Conservation (phyloP, 169 alveolate genomes). For the Cryptosporidium tyzzeri region DNA sequence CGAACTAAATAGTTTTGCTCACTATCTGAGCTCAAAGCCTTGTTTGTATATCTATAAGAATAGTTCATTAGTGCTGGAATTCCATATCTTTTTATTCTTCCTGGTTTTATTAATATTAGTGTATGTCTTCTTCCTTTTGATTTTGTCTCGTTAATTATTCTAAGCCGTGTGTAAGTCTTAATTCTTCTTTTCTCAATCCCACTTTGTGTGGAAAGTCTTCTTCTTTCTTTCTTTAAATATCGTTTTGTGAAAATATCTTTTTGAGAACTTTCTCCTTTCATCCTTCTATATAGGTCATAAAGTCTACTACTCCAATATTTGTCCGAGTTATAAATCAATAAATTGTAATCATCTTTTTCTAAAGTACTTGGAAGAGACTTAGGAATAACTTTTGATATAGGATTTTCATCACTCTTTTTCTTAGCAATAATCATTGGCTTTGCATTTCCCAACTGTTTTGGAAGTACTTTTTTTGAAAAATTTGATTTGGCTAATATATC, state of each 20-base stretch:
- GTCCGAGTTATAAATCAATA: background rate
- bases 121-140: conserved; percentile 1
- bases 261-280: conserved; percentile 18
- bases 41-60: background rate
- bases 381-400: background rate
- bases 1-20: background rate
- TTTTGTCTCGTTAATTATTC: background rate
- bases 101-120: background rate
- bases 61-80: conserved; percentile 13
- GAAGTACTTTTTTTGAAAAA: background rate
- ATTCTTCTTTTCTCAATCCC: conserved; percentile 4
- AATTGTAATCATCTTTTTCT: background rate
- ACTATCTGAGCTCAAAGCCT: background rate
- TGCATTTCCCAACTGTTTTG: conserved; percentile 7
- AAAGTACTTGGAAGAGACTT: background rate
- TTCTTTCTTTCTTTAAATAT: background rate
- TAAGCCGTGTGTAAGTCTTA: background rate
- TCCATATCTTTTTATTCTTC: conserved; percentile 50
- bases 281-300: conserved; percentile 16
- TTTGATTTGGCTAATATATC: no score
- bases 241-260: background rate
- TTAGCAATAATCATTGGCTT: background rate
- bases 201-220: background rate
- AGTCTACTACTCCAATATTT: background rate
- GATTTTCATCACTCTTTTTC: background rate